Evolutionary conservation across 2,329 filamentous ascomycete genomes (phyloP).

Genomic region (Phaeosphaeriaceae sp.): DNA sequence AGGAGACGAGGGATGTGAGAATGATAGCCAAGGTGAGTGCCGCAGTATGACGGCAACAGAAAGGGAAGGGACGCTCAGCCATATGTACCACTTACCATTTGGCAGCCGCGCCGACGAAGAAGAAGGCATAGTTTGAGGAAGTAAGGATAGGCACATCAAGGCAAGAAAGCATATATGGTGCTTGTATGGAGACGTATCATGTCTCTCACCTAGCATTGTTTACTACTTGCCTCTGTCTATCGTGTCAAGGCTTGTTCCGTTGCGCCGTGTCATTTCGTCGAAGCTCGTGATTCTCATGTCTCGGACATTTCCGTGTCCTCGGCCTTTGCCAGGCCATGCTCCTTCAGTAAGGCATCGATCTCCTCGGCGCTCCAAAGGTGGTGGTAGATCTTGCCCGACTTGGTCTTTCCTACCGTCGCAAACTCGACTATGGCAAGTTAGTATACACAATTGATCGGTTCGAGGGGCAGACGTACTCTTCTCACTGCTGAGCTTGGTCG

Average conservation of each 20-base stretch:
- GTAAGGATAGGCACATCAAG: not conserved
- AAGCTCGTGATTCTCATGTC: slow-evolving; percentile 35
- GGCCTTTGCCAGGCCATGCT: slow-evolving; percentile 87
- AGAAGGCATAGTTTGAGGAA: not conserved
- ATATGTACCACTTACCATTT: not conserved
- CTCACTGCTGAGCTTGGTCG: slow-evolving; percentile 97
- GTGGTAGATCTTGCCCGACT: slow-evolving; percentile 96
- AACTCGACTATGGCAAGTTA: slow-evolving; percentile 78
- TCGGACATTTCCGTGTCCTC: slow-evolving; percentile 48
- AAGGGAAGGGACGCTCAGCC: not conserved
- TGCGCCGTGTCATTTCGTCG: slow-evolving; percentile 27
- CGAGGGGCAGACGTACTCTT: slow-evolving; percentile 80
- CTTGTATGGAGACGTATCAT: slow-evolving; percentile 18
- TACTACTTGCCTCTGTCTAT: slow-evolving; percentile 41
- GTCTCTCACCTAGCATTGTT: slow-evolving; percentile 40
- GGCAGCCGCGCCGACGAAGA: not conserved
- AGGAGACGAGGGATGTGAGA: not conserved
- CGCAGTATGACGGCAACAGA: not conserved
- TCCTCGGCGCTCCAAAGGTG: slow-evolving; percentile 96
- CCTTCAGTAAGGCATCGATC: slow-evolving; percentile 91
- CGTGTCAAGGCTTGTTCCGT: slow-evolving; percentile 31
- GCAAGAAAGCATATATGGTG: not conserved
- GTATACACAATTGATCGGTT: slow-evolving; percentile 8
- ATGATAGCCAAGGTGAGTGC: slow-evolving; percentile 1
- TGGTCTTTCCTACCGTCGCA: slow-evolving; percentile 94